Base-by-base conservation (phyloP, 768 basidiomycete species). In the Auricularia auricula-judae region DNA sequence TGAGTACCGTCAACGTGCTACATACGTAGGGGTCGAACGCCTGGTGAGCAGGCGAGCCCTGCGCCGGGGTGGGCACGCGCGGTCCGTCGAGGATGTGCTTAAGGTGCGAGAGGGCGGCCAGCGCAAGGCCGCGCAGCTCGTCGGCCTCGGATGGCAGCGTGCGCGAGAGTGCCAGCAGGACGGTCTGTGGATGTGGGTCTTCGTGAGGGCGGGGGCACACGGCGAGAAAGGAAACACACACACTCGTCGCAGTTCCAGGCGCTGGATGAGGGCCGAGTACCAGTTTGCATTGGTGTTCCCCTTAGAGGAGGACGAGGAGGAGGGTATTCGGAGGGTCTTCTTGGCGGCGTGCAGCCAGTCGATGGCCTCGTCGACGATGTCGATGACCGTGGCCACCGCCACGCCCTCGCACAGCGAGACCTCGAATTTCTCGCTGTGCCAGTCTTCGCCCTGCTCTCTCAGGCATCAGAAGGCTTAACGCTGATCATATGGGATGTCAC, bases 351-450 rank as follows among this genome's bases (percentile, higher is more conserved):
- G 72, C 3, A 93, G 71, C 88, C 90, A 93, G 23, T 71, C 66
- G 14, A 79, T 77, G 0, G 89, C 88, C 12, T 81, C 79, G 47
- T 89, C 85, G 16, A 93, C 73, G 63, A 78, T 76, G 18, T 76
- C 72, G 5, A 87, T 65, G 33, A 89, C 73, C 64, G 81, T 79
- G 59, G 77, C 76, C 18, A 83, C 81, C 18, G 84, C 80, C 34
- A 86, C 72, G 5, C 80, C 79, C 74, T 94, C 89, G 10, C 86
- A 78, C 3, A 95, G 77, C 0, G 85, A 83, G 0, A 95, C 80
- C 21, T 92, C 92, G 69, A 86, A 88, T 75, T 93, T 94, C 67
- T 97, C 93, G 65, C 88, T 82, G 72, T 92, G 90, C 86, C 90
- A 92, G 69, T 93, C 91, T 78, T 93, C 92, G 66, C 83, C 79